phyloP scores from a whole-genome alignment of 352 stramenopile species.

The Pythium plurisporium region DNA sequence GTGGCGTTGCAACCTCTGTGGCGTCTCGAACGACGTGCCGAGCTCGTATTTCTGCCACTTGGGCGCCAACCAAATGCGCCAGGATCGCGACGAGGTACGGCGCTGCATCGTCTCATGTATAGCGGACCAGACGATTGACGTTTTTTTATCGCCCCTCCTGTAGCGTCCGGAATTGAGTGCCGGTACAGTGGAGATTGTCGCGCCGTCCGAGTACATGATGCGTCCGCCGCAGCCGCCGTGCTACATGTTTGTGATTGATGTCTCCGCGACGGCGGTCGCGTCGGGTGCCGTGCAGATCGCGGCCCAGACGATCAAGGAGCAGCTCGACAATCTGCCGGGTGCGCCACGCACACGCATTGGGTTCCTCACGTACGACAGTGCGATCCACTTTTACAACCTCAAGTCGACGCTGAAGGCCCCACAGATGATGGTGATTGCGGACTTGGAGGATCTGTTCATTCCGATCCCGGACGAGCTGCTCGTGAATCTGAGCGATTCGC shows the following conservation, averaged over 20 bases:
- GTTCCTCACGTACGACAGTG: slow-evolving; percentile 85
- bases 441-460: slow-evolving; percentile 87
- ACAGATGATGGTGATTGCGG: slow-evolving; percentile 88
- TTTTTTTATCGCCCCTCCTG: slow-evolving; percentile 65
- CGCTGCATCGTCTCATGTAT: too few relatives aligned
- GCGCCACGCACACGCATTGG: slow-evolving; percentile 72
- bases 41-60: slow-evolving; percentile 98
- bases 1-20: slow-evolving; percentile 89
- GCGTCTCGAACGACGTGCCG: slow-evolving; percentile 87
- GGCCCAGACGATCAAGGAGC: slow-evolving; percentile 71
- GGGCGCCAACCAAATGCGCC: slow-evolving; percentile 91
- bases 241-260: slow-evolving; percentile 89
- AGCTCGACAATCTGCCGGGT: slow-evolving; percentile 76
- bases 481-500: slow-evolving; percentile 95
- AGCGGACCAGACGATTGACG: slow-evolving; percentile 54
- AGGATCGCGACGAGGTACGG: slow-evolving; percentile 91
- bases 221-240: slow-evolving; percentile 82
- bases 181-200: slow-evolving; percentile 84
- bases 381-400: slow-evolving; percentile 89
- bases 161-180: slow-evolving; percentile 67
- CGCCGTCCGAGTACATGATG: slow-evolving; percentile 88
- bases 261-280: slow-evolving; percentile 68
- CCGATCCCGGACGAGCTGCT: slow-evolving; percentile 96
- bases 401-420: slow-evolving; percentile 81
- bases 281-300: slow-evolving; percentile 69